These are phyloP conservation scores for Aspergillus flavus DNA, from an alignment of 2,329 filamentous ascomycete species.

Conservation along the genomic window DNA sequence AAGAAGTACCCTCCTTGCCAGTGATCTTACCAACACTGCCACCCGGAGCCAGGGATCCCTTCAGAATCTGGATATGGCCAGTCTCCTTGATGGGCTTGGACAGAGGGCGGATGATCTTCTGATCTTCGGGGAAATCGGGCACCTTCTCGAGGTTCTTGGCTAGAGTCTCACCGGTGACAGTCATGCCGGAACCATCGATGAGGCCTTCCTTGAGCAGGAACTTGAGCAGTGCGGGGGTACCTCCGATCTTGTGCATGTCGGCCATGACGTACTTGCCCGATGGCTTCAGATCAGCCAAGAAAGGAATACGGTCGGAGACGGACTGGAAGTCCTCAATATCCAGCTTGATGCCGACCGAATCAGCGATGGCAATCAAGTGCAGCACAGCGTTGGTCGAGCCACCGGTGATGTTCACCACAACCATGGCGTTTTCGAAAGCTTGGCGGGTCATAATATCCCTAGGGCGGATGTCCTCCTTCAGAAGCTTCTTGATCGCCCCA, in stretches of 20 bases:
- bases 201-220: slow-evolving; percentile 61
- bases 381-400: slow-evolving; percentile 86
- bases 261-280: slow-evolving; percentile 67
- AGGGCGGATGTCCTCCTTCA: slow-evolving; percentile 76
- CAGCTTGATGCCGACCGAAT: slow-evolving; percentile 77
- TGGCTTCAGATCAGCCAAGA: slow-evolving; percentile 81
- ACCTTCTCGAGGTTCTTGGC: slow-evolving; percentile 61
- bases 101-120: slow-evolving; percentile 70
- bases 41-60: slow-evolving; percentile 69
- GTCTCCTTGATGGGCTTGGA: slow-evolving; percentile 70
- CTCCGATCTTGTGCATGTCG: slow-evolving; percentile 59
- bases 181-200: slow-evolving; percentile 62
- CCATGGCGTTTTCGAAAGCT: slow-evolving; percentile 85
- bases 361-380: slow-evolving; percentile 81
- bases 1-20: slow-evolving; percentile 70
- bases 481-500: slow-evolving; percentile 71
- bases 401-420: slow-evolving; percentile 77
- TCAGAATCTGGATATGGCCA: slow-evolving; percentile 73
- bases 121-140: slow-evolving; percentile 66
- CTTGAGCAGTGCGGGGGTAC: slow-evolving; percentile 61
- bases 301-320: slow-evolving; percentile 76
- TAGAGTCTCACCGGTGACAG: slow-evolving; percentile 62
- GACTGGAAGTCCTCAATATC: slow-evolving; percentile 85
- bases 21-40: slow-evolving; percentile 76
- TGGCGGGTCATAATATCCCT: slow-evolving; percentile 77